phyloP scores from a whole-genome alignment of 768 basidiomycete genomes.

The Agrocybe praecox region DNA sequence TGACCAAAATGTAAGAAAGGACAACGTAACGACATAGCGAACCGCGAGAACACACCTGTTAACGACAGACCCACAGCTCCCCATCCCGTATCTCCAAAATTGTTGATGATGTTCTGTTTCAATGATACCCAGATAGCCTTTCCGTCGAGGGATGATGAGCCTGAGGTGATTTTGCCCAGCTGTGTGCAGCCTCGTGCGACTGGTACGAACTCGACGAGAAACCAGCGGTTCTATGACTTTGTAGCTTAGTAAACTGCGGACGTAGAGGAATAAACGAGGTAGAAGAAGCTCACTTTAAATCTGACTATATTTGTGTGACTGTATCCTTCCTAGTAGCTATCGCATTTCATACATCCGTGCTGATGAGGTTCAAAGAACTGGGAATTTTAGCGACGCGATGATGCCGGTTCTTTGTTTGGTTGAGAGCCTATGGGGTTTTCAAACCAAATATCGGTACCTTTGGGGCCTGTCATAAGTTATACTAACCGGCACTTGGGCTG shows the following conservation, averaged over 20 bases:
- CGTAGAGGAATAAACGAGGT: neutral
- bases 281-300: conserved; percentile 53
- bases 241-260: conserved; percentile 3
- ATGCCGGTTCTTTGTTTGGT: too few species aligned
- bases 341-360: too few species aligned
- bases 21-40: neutral
- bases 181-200: conserved; percentile 29
- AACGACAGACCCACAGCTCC: conserved; percentile 75
- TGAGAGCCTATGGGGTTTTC: too few species aligned
- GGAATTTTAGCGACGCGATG: too few species aligned
- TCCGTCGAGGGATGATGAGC: conserved; percentile 47
- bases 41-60: conserved; percentile 48
- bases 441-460: too few species aligned
- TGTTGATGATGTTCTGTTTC: conserved; percentile 64
- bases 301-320: conserved; percentile 52
- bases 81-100: conserved; percentile 90
- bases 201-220: conserved; percentile 82
- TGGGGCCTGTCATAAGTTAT: too few species aligned
- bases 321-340: too few species aligned
- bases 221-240: conserved; percentile 74
- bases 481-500: too few species aligned
- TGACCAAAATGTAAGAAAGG: neutral
- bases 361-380: too few species aligned
- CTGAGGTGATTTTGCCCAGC: conserved; percentile 23
- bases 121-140: conserved; percentile 71